These are phyloP conservation scores for Herpetomonas tarakana DNA, from an alignment of 208 protist genomes.

Conservation along the genomic window DNA sequence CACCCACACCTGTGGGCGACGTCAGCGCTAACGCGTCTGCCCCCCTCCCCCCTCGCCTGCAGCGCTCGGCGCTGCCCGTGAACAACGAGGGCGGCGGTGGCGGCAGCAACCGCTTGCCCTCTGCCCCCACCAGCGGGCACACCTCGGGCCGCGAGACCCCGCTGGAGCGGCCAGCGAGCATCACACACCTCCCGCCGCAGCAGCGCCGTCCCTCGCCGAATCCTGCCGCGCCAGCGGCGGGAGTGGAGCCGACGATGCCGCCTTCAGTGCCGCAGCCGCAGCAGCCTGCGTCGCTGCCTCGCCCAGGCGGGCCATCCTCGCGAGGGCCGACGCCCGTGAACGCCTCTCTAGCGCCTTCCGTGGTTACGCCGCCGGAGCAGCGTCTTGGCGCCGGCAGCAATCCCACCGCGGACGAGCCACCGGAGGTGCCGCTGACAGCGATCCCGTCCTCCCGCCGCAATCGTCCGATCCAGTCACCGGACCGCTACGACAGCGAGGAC, in stretches of 20 bases:
- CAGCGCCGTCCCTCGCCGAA: constrained; percentile 1
- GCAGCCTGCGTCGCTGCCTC: background rate
- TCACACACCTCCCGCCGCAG: background rate
- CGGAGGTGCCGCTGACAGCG: background rate
- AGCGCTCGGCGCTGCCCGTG: constrained; percentile 5
- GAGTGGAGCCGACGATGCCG: constrained; percentile 1
- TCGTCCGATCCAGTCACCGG: background rate
- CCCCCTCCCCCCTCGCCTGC: constrained; percentile 3
- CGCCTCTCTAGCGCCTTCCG: background rate
- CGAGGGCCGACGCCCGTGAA: constrained; percentile 1
- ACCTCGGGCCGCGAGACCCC: constrained; percentile 1
- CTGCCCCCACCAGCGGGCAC: background rate
- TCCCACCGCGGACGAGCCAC: background rate
- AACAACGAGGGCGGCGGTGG: too few relatives aligned
- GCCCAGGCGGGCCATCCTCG: background rate
- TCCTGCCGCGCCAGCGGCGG: background rate
- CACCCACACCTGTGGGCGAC: background rate
- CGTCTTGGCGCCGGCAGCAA: too few relatives aligned
- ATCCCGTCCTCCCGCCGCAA: background rate
- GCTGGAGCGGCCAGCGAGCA: background rate
- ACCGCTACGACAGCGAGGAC: constrained; percentile 1
- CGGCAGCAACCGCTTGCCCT: too few relatives aligned
- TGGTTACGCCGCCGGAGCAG: too few relatives aligned
- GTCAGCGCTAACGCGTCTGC: background rate
- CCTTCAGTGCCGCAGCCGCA: background rate